A percentile compares a stretch with the other conserved stretches of the same genome.
Conservation (phyloP, 202 grass and related monocot species). For the Digitaria exilis region DNA sequence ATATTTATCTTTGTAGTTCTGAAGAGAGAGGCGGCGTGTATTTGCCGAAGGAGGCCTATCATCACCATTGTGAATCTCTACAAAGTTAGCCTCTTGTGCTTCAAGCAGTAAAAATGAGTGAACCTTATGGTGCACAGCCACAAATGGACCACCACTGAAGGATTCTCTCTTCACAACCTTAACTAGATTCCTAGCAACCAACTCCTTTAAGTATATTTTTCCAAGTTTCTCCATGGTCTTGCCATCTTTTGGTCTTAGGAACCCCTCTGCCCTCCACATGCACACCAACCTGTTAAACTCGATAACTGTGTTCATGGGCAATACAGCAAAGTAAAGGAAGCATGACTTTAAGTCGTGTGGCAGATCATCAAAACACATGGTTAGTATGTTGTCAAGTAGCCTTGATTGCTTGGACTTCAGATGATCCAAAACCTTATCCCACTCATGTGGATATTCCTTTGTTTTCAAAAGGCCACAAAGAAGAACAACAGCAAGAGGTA, state of each 20-base stretch:
- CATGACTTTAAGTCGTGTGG: slow-evolving; percentile 45
- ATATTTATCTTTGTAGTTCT: slow-evolving; percentile 41
- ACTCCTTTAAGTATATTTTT: slow-evolving; percentile 28
- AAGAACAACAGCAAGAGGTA: slow-evolving; percentile 12
- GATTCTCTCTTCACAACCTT: not conserved
- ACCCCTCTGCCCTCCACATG: slow-evolving; percentile 53
- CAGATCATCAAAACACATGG: slow-evolving; percentile 49
- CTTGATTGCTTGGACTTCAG: slow-evolving; percentile 4
- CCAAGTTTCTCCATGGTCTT: slow-evolving; percentile 33
- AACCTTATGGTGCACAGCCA: slow-evolving; percentile 29
- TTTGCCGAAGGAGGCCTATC: slow-evolving; percentile 4
- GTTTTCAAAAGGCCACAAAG: slow-evolving; percentile 34
- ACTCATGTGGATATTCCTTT: slow-evolving; percentile 42
- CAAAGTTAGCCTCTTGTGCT: slow-evolving; percentile 49
- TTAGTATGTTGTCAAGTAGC: not conserved
- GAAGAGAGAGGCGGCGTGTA: slow-evolving; percentile 42
- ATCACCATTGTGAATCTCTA: slow-evolving; percentile 40
- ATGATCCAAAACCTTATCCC: slow-evolving; percentile 11
- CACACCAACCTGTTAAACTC: not conserved
- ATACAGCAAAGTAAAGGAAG: slow-evolving; percentile 48
- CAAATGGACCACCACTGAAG: too few species aligned
- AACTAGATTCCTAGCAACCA: slow-evolving; percentile 40
- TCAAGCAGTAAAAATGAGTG: slow-evolving; percentile 41
- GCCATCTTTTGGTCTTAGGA: not conserved
- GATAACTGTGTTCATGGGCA: slow-evolving; percentile 2